Evolutionary conservation across 2,329 filamentous ascomycete species (phyloP).

Genomic region (Capronia epimyces): DNA sequence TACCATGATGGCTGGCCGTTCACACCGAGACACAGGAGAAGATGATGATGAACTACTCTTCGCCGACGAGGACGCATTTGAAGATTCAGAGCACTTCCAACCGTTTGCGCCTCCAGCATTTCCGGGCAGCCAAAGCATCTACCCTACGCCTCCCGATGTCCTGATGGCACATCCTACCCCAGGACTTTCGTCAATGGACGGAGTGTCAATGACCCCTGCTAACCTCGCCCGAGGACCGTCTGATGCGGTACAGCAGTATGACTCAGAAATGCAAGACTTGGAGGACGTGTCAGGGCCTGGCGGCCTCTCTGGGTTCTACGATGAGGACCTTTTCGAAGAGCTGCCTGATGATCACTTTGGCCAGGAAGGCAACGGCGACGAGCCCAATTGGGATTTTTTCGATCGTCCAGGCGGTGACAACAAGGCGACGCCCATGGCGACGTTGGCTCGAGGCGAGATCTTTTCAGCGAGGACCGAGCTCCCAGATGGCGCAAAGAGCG

Average conservation of each 20-base stretch:
- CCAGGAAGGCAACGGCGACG: slow-evolving; percentile 54
- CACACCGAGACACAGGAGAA: slow-evolving; percentile 4
- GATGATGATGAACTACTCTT: slow-evolving; percentile 24
- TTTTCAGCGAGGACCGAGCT: slow-evolving; percentile 1
- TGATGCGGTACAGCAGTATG: slow-evolving; percentile 2
- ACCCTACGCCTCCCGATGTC: slow-evolving; percentile 52
- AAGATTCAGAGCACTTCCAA: slow-evolving; percentile 25
- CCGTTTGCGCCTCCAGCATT: slow-evolving; percentile 24
- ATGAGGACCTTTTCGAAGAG: slow-evolving; percentile 56
- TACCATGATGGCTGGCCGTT: neutral
- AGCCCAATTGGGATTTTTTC: slow-evolving; percentile 59
- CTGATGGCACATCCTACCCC: slow-evolving; percentile 34
- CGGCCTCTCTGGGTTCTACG: slow-evolving; percentile 38
- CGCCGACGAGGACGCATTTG: slow-evolving; percentile 25
- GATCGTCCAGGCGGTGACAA: slow-evolving; percentile 44
- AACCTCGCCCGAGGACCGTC: slow-evolving; percentile 28
- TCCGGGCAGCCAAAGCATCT: slow-evolving; percentile 36
- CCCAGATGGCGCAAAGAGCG: neutral
- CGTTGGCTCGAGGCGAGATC: neutral
- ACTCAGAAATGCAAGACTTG: slow-evolving; percentile 23
- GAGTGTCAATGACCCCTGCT: slow-evolving; percentile 28
- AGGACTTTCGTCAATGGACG: slow-evolving; percentile 31
- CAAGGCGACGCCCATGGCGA: slow-evolving; percentile 5
- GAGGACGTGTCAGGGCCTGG: slow-evolving; percentile 7
- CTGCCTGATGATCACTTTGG: slow-evolving; percentile 51